phyloP scores from a whole-genome alignment of 192 early-diverging fungal genomes.

The Backusella parvicylindrica region DNA sequence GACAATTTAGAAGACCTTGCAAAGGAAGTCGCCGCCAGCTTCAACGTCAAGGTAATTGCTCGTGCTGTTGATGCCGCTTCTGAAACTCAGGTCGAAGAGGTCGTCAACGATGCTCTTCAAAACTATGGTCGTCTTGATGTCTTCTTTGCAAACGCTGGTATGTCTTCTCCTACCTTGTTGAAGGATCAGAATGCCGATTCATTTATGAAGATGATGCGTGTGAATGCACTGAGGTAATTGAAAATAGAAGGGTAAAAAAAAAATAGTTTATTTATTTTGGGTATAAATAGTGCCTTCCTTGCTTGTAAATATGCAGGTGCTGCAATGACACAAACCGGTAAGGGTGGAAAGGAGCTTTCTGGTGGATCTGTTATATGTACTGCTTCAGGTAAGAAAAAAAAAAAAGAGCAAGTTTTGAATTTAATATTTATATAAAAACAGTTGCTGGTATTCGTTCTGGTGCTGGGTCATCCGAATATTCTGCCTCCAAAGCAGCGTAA shows the following conservation, averaged over 20 bases:
- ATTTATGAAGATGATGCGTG: constrained; percentile 36
- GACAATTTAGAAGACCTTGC: constrained; percentile 36
- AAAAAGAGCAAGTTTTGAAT: not conserved
- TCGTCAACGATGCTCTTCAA: constrained; percentile 39
- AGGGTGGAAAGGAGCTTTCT: constrained; percentile 36
- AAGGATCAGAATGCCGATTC: constrained; percentile 29
- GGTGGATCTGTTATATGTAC: constrained; percentile 49
- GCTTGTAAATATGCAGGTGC: constrained; percentile 42
- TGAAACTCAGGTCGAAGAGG: constrained; percentile 26
- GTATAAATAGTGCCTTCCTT: constrained; percentile 37
- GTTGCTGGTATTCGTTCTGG: constrained; percentile 47
- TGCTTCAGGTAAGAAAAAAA: constrained; percentile 41
- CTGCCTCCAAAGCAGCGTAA: constrained; percentile 50
- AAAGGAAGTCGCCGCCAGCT: constrained; percentile 29
- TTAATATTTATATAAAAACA: not conserved
- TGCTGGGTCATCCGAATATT: constrained; percentile 48
- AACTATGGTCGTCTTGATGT: constrained; percentile 48
- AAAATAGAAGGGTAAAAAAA: not conserved
- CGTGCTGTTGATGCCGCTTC: constrained; percentile 43
- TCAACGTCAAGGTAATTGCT: constrained; percentile 28
- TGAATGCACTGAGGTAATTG: constrained; percentile 43
- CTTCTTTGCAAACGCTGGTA: constrained; percentile 52
- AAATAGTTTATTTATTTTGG: not conserved
- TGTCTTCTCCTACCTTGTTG: constrained; percentile 20
- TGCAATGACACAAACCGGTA: constrained; percentile 43